Conservation (phyloP, 192 early-diverging fungal genomes). For the Entophlyctis luteolus region DNA sequence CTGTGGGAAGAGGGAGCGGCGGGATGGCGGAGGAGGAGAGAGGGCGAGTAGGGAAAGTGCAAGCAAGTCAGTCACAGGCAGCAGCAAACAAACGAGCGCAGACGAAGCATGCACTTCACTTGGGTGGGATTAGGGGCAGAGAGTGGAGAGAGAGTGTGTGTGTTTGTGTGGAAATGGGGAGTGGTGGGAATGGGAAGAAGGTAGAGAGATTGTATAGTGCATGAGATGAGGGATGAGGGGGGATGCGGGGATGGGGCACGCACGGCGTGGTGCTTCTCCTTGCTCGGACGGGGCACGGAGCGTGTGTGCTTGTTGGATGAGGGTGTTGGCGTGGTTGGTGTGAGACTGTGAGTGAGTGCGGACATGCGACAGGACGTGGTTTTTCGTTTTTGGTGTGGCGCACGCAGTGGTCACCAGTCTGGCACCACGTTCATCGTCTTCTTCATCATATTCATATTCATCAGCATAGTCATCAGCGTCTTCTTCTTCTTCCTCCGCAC, state of each 20-base stretch:
- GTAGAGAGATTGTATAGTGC: no score
- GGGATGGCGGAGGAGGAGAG: no score
- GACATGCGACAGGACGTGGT: background rate
- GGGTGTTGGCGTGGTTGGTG: background rate
- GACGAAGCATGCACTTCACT: no score
- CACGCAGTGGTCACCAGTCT: background rate
- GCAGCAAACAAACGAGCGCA: no score
- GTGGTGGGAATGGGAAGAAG: no score
- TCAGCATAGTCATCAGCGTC: background rate
- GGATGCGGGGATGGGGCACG: background rate
- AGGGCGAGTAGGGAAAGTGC: background rate
- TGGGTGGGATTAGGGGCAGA: no score
- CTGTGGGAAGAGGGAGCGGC: background rate
- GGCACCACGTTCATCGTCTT: background rate
- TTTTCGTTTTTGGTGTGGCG: background rate
- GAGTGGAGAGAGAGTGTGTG: no score
- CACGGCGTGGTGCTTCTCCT: slow-evolving; percentile 3
- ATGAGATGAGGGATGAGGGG: background rate
- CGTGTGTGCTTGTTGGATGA: background rate
- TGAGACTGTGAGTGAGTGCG: background rate
- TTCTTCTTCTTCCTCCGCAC: no score
- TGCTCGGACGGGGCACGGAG: slow-evolving; percentile 6
- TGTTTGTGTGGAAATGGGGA: no score
- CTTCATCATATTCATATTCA: background rate
- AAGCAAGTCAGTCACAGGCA: background rate